phyloP scores from a whole-genome alignment of 768 basidiomycete species.

The Rhizopogon salebrosus region DNA sequence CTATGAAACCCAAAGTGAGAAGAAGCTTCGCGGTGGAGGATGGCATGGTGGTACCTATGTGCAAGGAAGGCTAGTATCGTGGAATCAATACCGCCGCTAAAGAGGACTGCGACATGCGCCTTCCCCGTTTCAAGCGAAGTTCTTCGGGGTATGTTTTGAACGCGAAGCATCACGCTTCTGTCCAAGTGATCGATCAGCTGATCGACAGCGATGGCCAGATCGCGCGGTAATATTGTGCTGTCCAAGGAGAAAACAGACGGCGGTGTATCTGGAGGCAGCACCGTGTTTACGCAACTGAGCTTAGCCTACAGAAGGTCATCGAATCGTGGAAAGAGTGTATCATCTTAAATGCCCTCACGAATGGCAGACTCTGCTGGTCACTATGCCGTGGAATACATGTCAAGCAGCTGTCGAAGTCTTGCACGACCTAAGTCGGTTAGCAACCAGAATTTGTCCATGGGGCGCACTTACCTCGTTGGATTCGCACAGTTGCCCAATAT shows the following conservation, averaged over 20 bases:
- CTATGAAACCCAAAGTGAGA: slow-evolving; percentile 32
- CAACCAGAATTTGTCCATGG: background rate
- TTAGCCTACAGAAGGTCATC: slow-evolving; percentile 32
- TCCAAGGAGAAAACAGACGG: slow-evolving; percentile 31
- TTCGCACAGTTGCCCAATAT: slow-evolving; percentile 28
- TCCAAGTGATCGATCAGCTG: slow-evolving; percentile 52
- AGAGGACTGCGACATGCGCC: slow-evolving; percentile 76
- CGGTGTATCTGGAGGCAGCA: slow-evolving; percentile 39
- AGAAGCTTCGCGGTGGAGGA: background rate
- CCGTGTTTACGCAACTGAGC: slow-evolving; percentile 40
- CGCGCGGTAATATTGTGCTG: slow-evolving; percentile 32
- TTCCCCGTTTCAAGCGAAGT: slow-evolving; percentile 30
- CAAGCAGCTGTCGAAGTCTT: slow-evolving; percentile 15
- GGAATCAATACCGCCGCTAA: slow-evolving; percentile 96
- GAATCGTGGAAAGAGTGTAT: background rate
- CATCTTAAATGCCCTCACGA: slow-evolving; percentile 14
- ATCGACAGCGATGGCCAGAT: slow-evolving; percentile 41
- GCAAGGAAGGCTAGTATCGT: slow-evolving; percentile 79
- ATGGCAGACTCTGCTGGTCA: slow-evolving; percentile 10
- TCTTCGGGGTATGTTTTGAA: slow-evolving; percentile 59
- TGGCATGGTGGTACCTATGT: slow-evolving; percentile 45
- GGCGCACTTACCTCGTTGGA: slow-evolving; percentile 21
- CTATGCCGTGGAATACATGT: slow-evolving; percentile 16
- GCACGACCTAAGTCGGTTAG: slow-evolving; percentile 15
- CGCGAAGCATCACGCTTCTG: slow-evolving; percentile 61